A percentile compares a stretch with the other conserved stretches of the same genome.
phyloP scores from a whole-genome alignment of 2,329 filamentous ascomycete genomes.

The Coniochaeta sp. region DNA sequence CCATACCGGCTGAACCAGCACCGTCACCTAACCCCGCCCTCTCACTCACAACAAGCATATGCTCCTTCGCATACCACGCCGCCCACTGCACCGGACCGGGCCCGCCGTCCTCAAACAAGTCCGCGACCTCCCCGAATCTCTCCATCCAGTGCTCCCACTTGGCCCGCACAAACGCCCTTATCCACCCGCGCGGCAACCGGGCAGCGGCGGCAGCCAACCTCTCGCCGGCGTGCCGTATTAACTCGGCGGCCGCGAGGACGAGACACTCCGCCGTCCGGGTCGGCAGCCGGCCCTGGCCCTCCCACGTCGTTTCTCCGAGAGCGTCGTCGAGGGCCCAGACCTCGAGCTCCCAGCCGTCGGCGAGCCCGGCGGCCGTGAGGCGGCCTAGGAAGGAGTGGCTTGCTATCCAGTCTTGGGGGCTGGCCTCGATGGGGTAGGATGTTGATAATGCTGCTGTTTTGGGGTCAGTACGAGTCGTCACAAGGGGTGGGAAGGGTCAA shows the following conservation, averaged over 20 bases:
- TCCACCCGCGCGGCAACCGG: not conserved
- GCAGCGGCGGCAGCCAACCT: not conserved
- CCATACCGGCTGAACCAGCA: too few species aligned
- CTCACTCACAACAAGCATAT: not conserved
- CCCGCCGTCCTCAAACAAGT: not conserved
- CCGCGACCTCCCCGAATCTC: not conserved
- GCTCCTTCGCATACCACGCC: not conserved
- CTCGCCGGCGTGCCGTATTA: not conserved
- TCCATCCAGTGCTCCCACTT: not conserved
- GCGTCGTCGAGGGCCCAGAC: not conserved
- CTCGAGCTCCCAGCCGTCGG: not conserved
- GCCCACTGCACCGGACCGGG: not conserved
- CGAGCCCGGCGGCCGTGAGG: not conserved
- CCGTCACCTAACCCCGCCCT: not conserved
- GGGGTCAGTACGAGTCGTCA: too few species aligned
- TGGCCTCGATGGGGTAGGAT: not conserved
- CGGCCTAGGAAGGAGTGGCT: not conserved
- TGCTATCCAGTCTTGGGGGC: not conserved
- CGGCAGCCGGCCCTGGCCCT: not conserved
- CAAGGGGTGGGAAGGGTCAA: too few species aligned
- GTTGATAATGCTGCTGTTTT: not conserved
- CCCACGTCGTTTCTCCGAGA: not conserved
- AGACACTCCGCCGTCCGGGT: not conserved
- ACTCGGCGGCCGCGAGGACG: not conserved
- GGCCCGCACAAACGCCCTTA: not conserved